A percentile compares a stretch with the other conserved stretches of the same genome.
Conservation (phyloP, 2,329 filamentous ascomycete genomes). For the Lachnellula occidentalis region DNA sequence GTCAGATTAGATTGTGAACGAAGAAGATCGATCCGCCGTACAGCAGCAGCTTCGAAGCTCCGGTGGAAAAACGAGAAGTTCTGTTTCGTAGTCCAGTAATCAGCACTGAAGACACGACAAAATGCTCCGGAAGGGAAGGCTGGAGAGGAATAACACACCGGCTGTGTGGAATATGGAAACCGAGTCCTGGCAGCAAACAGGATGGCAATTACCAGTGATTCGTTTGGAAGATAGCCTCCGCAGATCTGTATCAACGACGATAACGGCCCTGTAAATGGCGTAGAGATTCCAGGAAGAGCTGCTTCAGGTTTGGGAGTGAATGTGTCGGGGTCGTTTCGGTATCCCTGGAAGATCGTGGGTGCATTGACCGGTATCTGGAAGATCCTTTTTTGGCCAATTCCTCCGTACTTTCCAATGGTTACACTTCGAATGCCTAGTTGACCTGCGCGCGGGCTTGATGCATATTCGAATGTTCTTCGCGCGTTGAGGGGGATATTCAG, state of each 20-base stretch:
- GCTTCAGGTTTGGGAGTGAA: conserved; percentile 18
- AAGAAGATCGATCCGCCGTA: conserved; percentile 9
- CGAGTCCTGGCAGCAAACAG: conserved; percentile 6
- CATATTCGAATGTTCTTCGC: conserved; percentile 9
- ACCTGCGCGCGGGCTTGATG: conserved; percentile 2
- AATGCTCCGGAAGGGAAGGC: conserved; percentile 1
- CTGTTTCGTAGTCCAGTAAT: conserved; percentile 19
- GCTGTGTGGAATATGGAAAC: conserved; percentile 2
- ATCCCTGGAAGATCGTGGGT: conserved; percentile 6
- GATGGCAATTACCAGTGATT: conserved; percentile 4
- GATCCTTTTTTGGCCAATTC: neutral
- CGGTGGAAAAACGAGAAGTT: conserved; percentile 3
- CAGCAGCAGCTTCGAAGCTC: conserved; percentile 1
- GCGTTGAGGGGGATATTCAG: conserved; percentile 1
- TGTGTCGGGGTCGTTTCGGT: conserved; percentile 18
- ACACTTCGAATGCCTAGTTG: neutral
- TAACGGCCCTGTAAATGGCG: conserved; percentile 4
- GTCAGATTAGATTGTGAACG: conserved; percentile 3
- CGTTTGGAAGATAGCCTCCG: conserved; percentile 8
- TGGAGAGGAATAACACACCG: conserved; percentile 9
- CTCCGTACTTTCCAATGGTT: neutral
- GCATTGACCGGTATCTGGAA: conserved; percentile 3
- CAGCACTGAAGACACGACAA: conserved; percentile 18
- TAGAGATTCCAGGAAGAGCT: conserved; percentile 13
- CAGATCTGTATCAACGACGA: conserved; percentile 4